phyloP scores from a whole-genome alignment of 2,329 filamentous ascomycete genomes.

The Fusarium sp. region DNA sequence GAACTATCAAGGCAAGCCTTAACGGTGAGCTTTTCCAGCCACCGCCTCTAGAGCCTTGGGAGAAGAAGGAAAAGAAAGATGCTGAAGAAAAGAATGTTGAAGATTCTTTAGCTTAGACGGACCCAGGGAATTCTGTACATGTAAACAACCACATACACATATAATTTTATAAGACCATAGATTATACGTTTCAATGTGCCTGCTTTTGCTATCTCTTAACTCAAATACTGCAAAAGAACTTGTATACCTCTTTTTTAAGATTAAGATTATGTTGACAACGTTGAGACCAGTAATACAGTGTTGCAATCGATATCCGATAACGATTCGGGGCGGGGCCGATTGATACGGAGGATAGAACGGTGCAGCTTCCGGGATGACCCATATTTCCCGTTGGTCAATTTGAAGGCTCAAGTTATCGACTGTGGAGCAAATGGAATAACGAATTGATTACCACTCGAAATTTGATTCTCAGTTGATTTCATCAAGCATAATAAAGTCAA shows the following conservation, averaged over 20 bases:
- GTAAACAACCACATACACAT: background rate
- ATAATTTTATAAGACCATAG: background rate
- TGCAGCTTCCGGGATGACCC: background rate
- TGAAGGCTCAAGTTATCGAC: background rate
- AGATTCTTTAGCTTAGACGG: constrained; percentile 4
- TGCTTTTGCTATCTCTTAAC: background rate
- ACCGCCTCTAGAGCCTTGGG: constrained; percentile 1
- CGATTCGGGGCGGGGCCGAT: constrained; percentile 24
- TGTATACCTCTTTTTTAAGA: background rate
- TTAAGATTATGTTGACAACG: background rate
- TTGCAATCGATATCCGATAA: constrained; percentile 14
- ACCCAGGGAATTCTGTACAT: background rate
- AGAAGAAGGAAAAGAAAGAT: background rate
- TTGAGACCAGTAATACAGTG: background rate
- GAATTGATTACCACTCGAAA: background rate
- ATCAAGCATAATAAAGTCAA: background rate
- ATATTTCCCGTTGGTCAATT: background rate
- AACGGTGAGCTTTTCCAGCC: constrained; percentile 24
- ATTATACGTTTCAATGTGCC: background rate
- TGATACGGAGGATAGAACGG: background rate
- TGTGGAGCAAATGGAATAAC: background rate
- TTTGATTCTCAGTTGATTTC: background rate
- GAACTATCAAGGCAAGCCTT: constrained; percentile 16
- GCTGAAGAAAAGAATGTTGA: background rate
- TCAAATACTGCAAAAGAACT: fast-evolving